Evolutionary conservation across 225 moss, liverwort and hornwort genomes (phyloP), one percentile per base, ranked within the genome.

Genomic region (Antitrichia curtipendula): DNA sequence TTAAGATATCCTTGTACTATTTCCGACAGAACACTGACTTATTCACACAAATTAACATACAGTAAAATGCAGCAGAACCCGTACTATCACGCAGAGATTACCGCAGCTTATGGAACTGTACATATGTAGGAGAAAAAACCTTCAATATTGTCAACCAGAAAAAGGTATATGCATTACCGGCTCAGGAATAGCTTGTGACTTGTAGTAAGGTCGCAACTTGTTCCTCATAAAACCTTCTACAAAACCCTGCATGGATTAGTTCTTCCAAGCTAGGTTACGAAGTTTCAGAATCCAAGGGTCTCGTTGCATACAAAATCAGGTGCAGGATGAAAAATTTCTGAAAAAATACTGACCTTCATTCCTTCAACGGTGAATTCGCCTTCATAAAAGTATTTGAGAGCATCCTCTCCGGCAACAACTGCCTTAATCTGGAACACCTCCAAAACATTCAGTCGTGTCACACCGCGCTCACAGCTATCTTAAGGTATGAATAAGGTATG

Each of bases 111-210:
- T 29, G 29, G 50, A 43, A 75, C 25, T 41, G 8, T 73, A 56
- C 62, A 19, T 13, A 74, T 12, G 49, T 14, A 87, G 28, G 19
- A 76, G 41, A 31, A 12, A 31, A 12, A 17, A 81, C 16, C 62
- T 75, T 54, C 81, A 64, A 80, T 21, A n/a, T 50, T 65, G 87
- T 14, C 21, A 80, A 78, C 13, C 64, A 65, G 18, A 72, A 57
- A 87, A 70, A 70, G 68, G 52, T 12, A 54, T 2, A 64, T 18
- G 54, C n/a, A 12, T 84, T 90, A 96, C 97, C 90, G 73, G 92
- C 90, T 91, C 90, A 73, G 96, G 95, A 54, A 95, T 79, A 18
- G 94, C 86, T 75, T 94, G 89, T 34, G 97, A 96, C 87, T 97
- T 97, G 75, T 91, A 89, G 78, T 91, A 75, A 36, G 95, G 91